A percentile compares a stretch with the other conserved stretches of the same genome.
Evolutionary conservation across 257 asterid genomes (phyloP).

Genomic region (Solanum tacnaense): DNA sequence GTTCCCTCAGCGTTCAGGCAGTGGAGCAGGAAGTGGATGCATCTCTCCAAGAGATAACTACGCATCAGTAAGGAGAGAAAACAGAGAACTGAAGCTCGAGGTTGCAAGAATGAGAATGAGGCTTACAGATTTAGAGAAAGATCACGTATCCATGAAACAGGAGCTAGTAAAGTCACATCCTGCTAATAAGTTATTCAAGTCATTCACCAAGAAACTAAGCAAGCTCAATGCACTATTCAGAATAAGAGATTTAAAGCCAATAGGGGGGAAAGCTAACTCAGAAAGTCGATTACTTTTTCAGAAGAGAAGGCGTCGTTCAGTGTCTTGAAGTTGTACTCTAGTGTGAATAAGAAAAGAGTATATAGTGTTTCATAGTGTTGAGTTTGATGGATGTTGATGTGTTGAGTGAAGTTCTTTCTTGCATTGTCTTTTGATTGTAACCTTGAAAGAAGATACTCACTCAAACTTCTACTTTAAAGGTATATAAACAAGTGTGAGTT

Average conservation of each 20-base stretch:
- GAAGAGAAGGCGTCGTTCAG: conserved; percentile 71
- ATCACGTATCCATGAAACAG: conserved; percentile 88
- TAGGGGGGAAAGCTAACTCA: conserved; percentile 36
- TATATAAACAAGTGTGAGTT: background rate
- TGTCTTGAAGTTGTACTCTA: conserved; percentile 35
- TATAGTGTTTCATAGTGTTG: background rate
- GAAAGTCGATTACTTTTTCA: conserved; percentile 63
- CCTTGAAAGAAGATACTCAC: background rate
- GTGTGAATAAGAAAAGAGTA: background rate
- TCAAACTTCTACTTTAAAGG: background rate
- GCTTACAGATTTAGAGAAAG: conserved; percentile 85
- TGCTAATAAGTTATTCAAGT: conserved; percentile 60
- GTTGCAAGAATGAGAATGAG: conserved; percentile 97
- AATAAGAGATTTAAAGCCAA: conserved; percentile 36
- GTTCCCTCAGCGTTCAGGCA: conserved; percentile 70
- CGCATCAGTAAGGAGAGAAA: conserved; percentile 89
- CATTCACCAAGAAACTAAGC: conserved; percentile 60
- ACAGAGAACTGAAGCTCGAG: conserved; percentile 86
- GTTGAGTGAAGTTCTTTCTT: background rate
- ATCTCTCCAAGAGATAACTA: conserved; percentile 93
- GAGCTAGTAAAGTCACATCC: conserved; percentile 72
- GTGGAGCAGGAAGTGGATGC: conserved; percentile 90
- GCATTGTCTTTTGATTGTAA: background rate
- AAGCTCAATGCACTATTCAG: conserved; percentile 55
- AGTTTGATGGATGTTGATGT: conserved; percentile 1